A percentile compares a stretch with the other conserved stretches of the same genome.
phyloP scores from a whole-genome alignment of 2,329 filamentous ascomycete genomes.

The Diplodia scrobiculata region DNA sequence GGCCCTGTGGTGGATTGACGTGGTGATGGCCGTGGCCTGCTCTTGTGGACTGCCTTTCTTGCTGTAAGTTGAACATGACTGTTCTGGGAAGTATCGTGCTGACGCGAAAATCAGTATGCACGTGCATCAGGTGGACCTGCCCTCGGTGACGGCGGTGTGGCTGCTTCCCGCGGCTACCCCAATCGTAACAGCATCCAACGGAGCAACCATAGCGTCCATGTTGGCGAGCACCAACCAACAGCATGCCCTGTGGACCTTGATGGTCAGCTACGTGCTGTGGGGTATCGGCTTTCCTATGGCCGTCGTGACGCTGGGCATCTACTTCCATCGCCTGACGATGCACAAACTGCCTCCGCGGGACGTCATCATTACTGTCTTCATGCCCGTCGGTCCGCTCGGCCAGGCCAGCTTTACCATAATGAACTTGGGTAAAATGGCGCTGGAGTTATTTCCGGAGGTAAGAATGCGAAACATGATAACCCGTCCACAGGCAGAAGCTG shows the following conservation, averaged over 20 bases:
- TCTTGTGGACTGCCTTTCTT: slow-evolving; percentile 61
- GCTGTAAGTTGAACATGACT: slow-evolving; percentile 46
- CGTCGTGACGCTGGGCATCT: slow-evolving; percentile 65
- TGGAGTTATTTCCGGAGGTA: slow-evolving; percentile 46
- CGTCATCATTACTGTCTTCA: slow-evolving; percentile 67
- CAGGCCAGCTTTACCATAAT: slow-evolving; percentile 66
- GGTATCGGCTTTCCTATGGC: slow-evolving; percentile 65
- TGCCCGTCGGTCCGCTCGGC: slow-evolving; percentile 67
- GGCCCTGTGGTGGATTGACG: slow-evolving; percentile 56
- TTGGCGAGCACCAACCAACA: slow-evolving; percentile 53
- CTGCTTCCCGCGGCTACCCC: slow-evolving; percentile 68
- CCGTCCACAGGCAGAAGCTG: background rate
- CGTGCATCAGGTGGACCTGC: slow-evolving; percentile 41
- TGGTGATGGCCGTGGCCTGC: slow-evolving; percentile 48
- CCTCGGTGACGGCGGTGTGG: slow-evolving; percentile 65
- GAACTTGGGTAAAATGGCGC: slow-evolving; percentile 51
- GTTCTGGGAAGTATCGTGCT: background rate
- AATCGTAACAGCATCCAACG: slow-evolving; percentile 66
- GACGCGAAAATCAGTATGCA: background rate
- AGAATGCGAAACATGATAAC: background rate
- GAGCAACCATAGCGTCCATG: slow-evolving; percentile 64
- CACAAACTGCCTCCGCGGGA: slow-evolving; percentile 68
- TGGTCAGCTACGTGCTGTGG: slow-evolving; percentile 70
- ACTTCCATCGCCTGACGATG: slow-evolving; percentile 68
- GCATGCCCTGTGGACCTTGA: slow-evolving; percentile 62